A percentile compares a stretch with the other conserved stretches of the same genome.
phyloP scores from a whole-genome alignment of 371 early-diverging fungal species.

The Mucor sp. region DNA sequence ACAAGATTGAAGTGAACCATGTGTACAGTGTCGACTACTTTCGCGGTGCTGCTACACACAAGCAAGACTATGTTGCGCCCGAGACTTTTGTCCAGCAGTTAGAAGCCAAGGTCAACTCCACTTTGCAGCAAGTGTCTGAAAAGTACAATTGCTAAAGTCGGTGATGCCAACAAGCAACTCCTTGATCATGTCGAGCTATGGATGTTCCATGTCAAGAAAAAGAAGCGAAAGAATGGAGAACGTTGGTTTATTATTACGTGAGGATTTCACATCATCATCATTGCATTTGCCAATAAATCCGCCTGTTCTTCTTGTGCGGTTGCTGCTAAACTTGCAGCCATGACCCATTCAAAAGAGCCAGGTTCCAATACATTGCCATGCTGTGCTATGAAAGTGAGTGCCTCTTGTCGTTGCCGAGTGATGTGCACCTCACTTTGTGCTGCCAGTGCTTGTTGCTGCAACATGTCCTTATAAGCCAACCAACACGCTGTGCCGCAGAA shows the following conservation, averaged over 20 bases:
- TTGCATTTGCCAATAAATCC: slow-evolving; percentile 10
- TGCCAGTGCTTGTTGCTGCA: slow-evolving; percentile 1
- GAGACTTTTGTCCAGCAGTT: slow-evolving; percentile 10
- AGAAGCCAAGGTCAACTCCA: slow-evolving; percentile 15
- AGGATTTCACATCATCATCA: not conserved
- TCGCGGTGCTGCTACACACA: slow-evolving; percentile 13
- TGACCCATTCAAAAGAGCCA: slow-evolving; percentile 16
- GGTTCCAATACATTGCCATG: slow-evolving; percentile 2
- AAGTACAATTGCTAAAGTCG: slow-evolving; percentile 5
- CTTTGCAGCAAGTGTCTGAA: not conserved
- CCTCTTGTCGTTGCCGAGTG: slow-evolving; percentile 4
- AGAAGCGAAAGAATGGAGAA: not conserved
- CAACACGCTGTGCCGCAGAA: slow-evolving; percentile 56
- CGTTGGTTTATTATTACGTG: not conserved
- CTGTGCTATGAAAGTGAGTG: slow-evolving; percentile 7
- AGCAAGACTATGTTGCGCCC: slow-evolving; percentile 17
- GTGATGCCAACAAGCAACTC: not conserved
- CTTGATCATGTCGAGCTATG: not conserved
- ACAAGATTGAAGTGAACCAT: slow-evolving; percentile 34
- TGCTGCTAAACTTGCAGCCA: slow-evolving; percentile 20
- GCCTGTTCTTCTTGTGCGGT: slow-evolving; percentile 20
- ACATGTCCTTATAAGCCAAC: slow-evolving; percentile 13
- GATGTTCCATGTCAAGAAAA: not conserved
- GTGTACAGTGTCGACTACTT: slow-evolving; percentile 42
- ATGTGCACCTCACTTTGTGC: slow-evolving; percentile 1